Base-by-base conservation (phyloP, 2,329 filamentous ascomycete species). In the Tricladium varicosporioides region DNA sequence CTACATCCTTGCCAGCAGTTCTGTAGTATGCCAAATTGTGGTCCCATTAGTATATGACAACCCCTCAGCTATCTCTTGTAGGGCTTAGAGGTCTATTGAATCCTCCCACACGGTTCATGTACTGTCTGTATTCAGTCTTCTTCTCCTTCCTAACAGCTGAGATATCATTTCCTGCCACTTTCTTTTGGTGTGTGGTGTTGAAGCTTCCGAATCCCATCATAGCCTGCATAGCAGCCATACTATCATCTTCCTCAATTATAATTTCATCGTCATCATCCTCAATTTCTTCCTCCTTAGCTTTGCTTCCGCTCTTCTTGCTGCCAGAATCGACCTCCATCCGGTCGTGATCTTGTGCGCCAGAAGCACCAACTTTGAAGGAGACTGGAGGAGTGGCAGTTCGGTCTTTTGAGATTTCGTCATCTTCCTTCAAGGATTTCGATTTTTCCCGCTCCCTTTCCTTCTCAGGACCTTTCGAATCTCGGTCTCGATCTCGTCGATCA, bases 111-210 rank as follows among this genome's bases (percentile, higher is more conserved):
- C 89, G 82, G 70, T 94, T 94, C 85, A 99, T 99, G 74, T 99
- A 99, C 81, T 99, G 94, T 65, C 94, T 82, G 70, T 97, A 97
- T 78, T 95, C 84, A 13, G 87, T 89, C 83, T 91, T 92, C 84
- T 96, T 97, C 76, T 94, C 91, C 79, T 94, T 97, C 64, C 87
- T 80, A 52, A 97, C 85, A 0, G 80, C 91, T 54, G 89, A 92
- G 44, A 87, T 84, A 69, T 92, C 85, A 70, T 99, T 99, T 1
- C 94, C 94, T 0, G 83, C 81, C 1, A 99, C 86, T 70, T 97
- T 95, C 54, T 88, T 91, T 59, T 89, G 85, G 74, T 97, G 95
- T 16, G 94, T 97, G 19, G 85, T 86, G 57, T 86, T 87, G 74
- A 97, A 99, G 0, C 82, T 84, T 15, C 85, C 85, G 69, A 99